Evolutionary conservation across 352 stramenopile genomes (phyloP), one percentile per base, ranked within the genome.

Genomic region (Phytophthora pini): DNA sequence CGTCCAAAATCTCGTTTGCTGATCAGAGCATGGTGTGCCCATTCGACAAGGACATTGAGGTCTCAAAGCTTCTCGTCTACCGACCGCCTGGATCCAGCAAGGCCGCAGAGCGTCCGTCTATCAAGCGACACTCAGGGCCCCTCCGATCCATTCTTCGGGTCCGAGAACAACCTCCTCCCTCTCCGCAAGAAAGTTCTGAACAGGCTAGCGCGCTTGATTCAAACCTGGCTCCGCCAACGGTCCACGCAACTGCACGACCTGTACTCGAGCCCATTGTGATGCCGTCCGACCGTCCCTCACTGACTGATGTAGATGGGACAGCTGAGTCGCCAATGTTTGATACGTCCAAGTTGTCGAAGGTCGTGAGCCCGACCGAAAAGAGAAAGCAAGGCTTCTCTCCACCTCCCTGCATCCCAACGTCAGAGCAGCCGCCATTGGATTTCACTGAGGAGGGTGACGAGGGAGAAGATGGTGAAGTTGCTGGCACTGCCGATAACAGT

Each of bases 1-100:
- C 65, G 9, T 74, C 65, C 7, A 76, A 72, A 41, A 80, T 80
- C 47, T 64, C 56, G 45, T 80, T 80, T 48, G 46, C 54, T 26
- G 47, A 55, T 12, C 7, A 46, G 7, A 43, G 64, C 15, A 43
- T 56, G 11, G 63, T 73, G 9, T 63, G 72, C 8, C 36, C 64
- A 31, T 80, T 80, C 52, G 50, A 78, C 20, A 80, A 73, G 44
- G 72, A 80, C 11, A 56, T 80, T 8, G 72, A 77, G 45, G 65
- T 77, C 11, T 76, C 69, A 2, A 80, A 71, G 46, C 36, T 80
- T 26, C 71, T 75, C 5, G 39, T 68, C 24, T 71, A 64, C 39
- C 65, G 70, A 34, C 46, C 56, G 15, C 11, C 34, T 12, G 59
- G 70, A 12, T 72, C 43, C n/a, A 56, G 31, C 5, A 72, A 68